Evolutionary conservation across 2,329 filamentous ascomycete genomes (phyloP).

Genomic region (Penicillium sp.): DNA sequence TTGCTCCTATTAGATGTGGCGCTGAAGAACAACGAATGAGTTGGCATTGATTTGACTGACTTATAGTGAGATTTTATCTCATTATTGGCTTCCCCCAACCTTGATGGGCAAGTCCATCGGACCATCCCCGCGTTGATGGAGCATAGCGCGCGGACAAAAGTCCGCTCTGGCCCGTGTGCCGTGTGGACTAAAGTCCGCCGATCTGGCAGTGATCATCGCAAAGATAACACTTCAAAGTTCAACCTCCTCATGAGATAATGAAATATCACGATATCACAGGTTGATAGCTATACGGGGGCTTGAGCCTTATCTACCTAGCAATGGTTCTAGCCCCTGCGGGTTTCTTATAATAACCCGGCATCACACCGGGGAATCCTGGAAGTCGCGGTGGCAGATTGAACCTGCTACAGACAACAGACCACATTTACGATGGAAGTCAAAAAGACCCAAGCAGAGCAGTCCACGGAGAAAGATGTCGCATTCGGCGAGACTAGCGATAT

Average conservation of each 20-base stretch:
- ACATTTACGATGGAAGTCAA: slow-evolving; percentile 14
- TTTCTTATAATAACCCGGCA: too few relatives aligned
- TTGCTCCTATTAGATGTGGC: too few relatives aligned
- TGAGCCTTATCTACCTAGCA: slow-evolving; percentile 14
- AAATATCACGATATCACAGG: background rate
- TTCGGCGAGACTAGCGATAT: slow-evolving; percentile 38
- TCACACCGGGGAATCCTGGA: too few relatives aligned
- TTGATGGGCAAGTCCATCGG: too few relatives aligned
- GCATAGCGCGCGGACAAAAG: background rate
- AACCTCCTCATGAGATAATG: background rate
- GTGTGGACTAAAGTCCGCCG: slow-evolving; percentile 10
- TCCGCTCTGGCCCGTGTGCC: slow-evolving; percentile 2
- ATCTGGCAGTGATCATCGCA: background rate
- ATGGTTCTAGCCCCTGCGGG: background rate
- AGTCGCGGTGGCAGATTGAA: background rate
- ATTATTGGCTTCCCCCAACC: too few relatives aligned
- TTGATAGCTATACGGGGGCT: background rate
- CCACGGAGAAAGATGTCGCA: slow-evolving; percentile 21
- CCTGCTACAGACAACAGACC: background rate
- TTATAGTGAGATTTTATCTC: too few relatives aligned
- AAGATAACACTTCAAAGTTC: background rate
- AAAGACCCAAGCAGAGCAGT: slow-evolving; percentile 16
- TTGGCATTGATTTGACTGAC: too few relatives aligned
- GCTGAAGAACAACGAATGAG: too few relatives aligned
- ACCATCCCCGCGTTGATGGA: too few relatives aligned